phyloP scores from a whole-genome alignment of 2,329 filamentous ascomycete genomes.

The Sarocladiaceae sp. region DNA sequence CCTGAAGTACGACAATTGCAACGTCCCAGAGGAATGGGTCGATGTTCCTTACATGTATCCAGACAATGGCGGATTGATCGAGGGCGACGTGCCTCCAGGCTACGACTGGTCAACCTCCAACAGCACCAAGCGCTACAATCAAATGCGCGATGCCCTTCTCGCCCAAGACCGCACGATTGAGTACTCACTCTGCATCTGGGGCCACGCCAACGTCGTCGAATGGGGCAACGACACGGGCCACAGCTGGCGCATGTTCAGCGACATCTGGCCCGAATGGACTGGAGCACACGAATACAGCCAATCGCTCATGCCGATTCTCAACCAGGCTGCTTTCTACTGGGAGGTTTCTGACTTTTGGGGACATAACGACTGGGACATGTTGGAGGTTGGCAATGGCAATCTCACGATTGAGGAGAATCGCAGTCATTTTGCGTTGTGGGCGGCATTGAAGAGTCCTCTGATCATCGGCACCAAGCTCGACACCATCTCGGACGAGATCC shows the following conservation, averaged over 20 bases:
- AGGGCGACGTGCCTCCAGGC: conserved; percentile 13
- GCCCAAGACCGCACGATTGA: conserved; percentile 40
- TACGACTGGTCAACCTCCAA: conserved; percentile 22
- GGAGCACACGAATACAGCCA: conserved; percentile 20
- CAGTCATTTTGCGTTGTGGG: conserved; percentile 47
- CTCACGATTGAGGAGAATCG: conserved; percentile 39
- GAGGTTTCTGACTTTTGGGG: conserved; percentile 41
- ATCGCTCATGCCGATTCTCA: conserved; percentile 30
- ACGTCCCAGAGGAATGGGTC: conserved; percentile 31
- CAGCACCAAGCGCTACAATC: conserved; percentile 36
- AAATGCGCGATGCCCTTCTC: conserved; percentile 49
- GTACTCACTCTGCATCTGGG: conserved; percentile 52
- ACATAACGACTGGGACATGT: conserved; percentile 45
- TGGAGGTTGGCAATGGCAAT: conserved; percentile 45
- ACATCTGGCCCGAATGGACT: conserved; percentile 25
- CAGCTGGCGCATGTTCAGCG: conserved; percentile 40
- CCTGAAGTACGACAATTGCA: conserved; percentile 45
- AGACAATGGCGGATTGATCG: conserved; percentile 19
- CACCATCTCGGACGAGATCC: conserved; percentile 25
- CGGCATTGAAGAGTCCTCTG: conserved; percentile 41
- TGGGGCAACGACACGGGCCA: conserved; percentile 47
- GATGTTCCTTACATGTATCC: conserved; percentile 24
- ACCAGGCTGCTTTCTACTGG: conserved; percentile 39
- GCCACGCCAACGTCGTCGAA: conserved; percentile 40
- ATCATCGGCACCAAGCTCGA: conserved; percentile 41